Conservation (phyloP, 768 basidiomycete species). For the Hygrocybe punicea region DNA sequence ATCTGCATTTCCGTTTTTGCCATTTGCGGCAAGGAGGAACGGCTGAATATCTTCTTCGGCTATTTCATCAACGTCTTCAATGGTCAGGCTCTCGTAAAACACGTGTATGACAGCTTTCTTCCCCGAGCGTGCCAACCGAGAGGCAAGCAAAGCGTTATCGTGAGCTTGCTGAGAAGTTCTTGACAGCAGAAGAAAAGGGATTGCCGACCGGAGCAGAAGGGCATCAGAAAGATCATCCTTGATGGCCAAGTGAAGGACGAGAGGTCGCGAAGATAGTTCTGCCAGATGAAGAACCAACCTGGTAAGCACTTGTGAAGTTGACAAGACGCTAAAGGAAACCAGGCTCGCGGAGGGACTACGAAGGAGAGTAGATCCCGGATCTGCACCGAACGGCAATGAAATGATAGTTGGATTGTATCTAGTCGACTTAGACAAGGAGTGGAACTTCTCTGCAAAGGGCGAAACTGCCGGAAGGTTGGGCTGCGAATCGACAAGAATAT, state of each 20-base stretch:
- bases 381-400: constrained; percentile 59
- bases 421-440: constrained; percentile 27
- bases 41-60: constrained; percentile 55
- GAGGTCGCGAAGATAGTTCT: constrained; percentile 58
- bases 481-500: constrained; percentile 58
- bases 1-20: constrained; percentile 19
- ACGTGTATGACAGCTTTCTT: constrained; percentile 81
- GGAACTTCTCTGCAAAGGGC: constrained; percentile 41
- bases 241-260: constrained; percentile 71
- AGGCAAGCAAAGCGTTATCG: constrained; percentile 85
- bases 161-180: constrained; percentile 76
- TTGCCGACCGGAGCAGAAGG: constrained; percentile 70
- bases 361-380: constrained; percentile 57
- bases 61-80: constrained; percentile 47
- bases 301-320: constrained; percentile 50
- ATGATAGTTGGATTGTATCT: constrained; percentile 43
- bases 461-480: constrained; percentile 42
- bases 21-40: constrained; percentile 50
- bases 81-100: constrained; percentile 52
- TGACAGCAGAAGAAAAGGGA: constrained; percentile 82
- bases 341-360: constrained; percentile 45
- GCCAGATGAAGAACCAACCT: constrained; percentile 66
- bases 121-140: constrained; percentile 68
- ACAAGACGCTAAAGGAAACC: constrained; percentile 52
- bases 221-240: constrained; percentile 67